Base-by-base conservation (phyloP, 768 basidiomycete genomes). In the Thelephora ganbajun region DNA sequence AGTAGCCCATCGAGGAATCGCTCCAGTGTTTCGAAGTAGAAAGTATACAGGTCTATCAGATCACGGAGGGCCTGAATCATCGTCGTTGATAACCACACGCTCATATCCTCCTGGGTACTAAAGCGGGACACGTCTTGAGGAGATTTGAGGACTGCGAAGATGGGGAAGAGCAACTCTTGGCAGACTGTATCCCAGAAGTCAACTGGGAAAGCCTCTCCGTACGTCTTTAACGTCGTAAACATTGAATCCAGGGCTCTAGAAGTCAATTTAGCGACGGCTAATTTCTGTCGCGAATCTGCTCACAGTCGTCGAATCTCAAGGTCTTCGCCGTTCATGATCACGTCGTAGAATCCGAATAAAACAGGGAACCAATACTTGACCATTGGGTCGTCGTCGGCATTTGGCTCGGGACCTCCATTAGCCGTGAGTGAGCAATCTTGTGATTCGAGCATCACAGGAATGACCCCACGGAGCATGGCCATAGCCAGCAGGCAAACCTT, bases 311-410 rank as follows among this genome's bases (percentile, higher is more conserved):
- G 80, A 46, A 99, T 92, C 74, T 99, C 96, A 22, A 99, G 68
- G 59, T 99, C 96, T 62, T 98, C 96, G 14, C 91, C 96, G 52
- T 96, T 98, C 94, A 99, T 98, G 61, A 99, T 94, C 47, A 99
- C 94, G 62, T 98, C 96, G 64, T 93, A 97, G 69, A 97, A 98
- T n/a, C 87, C 85, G 59, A 98, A 94, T 34, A 98, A 70, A 1
- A 90, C 80, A 0, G 96, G 96, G 69, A 87, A 92, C 96, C 96
- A 99, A 63, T 83, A 97, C 56, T 81, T 84, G 65, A 97, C 84
- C 87, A 92, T 93, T 23, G 77, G 79, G 51, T 96, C 94, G 50
- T 87, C 84, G 36, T 47, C 44, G 5, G 48, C 53, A 18, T 16
- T 22, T 7, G 16, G 39, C 1, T 41, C 18, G 14, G 39, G 39